A percentile compares a stretch with the other conserved stretches of the same genome.
phyloP scores from a whole-genome alignment of 1,284 basidiomycete genomes.

The Phenoliferia sp. region DNA sequence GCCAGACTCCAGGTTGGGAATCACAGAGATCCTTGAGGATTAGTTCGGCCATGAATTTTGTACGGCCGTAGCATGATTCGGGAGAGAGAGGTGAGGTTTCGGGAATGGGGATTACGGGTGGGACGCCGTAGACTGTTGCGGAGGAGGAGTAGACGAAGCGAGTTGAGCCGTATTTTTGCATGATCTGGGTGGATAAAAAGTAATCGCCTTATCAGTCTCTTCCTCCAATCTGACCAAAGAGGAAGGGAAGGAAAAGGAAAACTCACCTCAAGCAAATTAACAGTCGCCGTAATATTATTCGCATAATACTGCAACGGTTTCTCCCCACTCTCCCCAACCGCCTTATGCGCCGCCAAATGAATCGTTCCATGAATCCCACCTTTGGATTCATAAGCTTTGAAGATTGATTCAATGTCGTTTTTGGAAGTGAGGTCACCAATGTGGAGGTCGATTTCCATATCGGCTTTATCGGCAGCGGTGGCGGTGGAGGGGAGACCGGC shows the following conservation, averaged over 20 bases:
- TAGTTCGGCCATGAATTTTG: constrained; percentile 90
- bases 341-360: constrained; percentile 95
- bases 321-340: constrained; percentile 95
- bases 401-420: constrained; percentile 67
- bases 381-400: constrained; percentile 56
- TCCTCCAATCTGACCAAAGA: background rate
- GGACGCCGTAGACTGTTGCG: constrained; percentile 97
- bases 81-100: constrained; percentile 84
- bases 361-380: constrained; percentile 97
- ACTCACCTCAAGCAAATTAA: constrained; percentile 61
- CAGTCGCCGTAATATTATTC: constrained; percentile 82
- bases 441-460: constrained; percentile 61
- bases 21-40: constrained; percentile 85
- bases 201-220: background rate
- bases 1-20: constrained; percentile 67
- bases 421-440: constrained; percentile 68
- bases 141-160: constrained; percentile 95
- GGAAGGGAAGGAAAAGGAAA: background rate
- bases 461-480: constrained; percentile 39
- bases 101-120: constrained; percentile 86
- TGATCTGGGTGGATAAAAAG: constrained; percentile 52
- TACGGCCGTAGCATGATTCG: constrained; percentile 90
- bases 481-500: constrained; percentile 43
- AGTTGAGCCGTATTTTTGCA: constrained; percentile 76
- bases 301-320: constrained; percentile 88